Evolutionary conservation across 768 basidiomycete species (phyloP).

Genomic region (Hygrocybe punicea): DNA sequence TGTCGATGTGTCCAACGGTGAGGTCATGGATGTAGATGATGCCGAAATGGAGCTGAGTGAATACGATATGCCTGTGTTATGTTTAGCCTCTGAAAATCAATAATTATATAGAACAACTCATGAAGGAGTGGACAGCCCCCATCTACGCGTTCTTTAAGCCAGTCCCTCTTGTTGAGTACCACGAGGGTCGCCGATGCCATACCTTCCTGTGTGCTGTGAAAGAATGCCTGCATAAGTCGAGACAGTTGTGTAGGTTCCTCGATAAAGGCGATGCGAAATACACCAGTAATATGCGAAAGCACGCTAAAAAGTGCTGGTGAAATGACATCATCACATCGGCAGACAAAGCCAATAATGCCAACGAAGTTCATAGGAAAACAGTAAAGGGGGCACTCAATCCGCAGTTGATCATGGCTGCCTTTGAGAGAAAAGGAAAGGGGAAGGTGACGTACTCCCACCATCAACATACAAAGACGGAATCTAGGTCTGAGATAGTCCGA

Average conservation of each 20-base stretch:
- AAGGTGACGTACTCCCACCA: slow-evolving; percentile 30
- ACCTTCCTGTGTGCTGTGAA: slow-evolving; percentile 25
- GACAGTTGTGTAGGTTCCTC: slow-evolving; percentile 17
- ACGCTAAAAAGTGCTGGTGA: slow-evolving; percentile 37
- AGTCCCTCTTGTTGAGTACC: slow-evolving; percentile 16
- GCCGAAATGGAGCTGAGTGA: too few relatives aligned
- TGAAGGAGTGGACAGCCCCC: slow-evolving; percentile 32
- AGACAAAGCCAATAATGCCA: slow-evolving; percentile 1
- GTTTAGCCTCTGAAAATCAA: too few relatives aligned
- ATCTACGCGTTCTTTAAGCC: slow-evolving; percentile 37
- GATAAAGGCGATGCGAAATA: slow-evolving; percentile 18
- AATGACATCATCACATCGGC: slow-evolving; percentile 16
- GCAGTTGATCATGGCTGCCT: slow-evolving; percentile 26
- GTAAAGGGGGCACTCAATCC: slow-evolving; percentile 7
- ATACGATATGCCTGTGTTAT: too few relatives aligned
- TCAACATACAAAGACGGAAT: slow-evolving; percentile 24
- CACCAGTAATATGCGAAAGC: slow-evolving; percentile 28
- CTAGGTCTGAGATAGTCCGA: too few relatives aligned
- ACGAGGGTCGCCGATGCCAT: slow-evolving; percentile 21
- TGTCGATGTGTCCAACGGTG: too few relatives aligned
- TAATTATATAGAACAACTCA: too few relatives aligned
- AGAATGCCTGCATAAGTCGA: slow-evolving; percentile 15
- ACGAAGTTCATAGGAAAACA: slow-evolving; percentile 4
- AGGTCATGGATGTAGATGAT: too few relatives aligned
- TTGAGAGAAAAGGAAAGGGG: slow-evolving; percentile 28